Evolutionary conservation across 2,329 filamentous ascomycete genomes (phyloP), one percentile per base, ranked within the genome.

Genomic region (Fusarium ambrosium): DNA sequence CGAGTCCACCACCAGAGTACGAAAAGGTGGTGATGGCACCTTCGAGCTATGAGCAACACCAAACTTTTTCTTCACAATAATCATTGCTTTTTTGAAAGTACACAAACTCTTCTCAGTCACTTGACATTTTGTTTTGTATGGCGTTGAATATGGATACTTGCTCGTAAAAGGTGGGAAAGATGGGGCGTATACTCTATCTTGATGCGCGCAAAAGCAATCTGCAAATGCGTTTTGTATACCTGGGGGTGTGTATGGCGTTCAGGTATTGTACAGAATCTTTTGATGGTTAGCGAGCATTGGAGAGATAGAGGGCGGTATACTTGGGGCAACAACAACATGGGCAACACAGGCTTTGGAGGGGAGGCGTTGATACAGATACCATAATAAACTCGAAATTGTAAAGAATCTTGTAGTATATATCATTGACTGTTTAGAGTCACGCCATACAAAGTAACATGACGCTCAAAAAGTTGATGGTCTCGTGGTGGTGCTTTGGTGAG

Each of bases 1-100:
- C 66, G 22, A 75, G 72, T 22, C 66, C 70, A 0, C 64, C 72
- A 4, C 70, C 72, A 1, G 73, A 75, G 29, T 72, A 51, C 6
- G 69, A 73, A 18, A 75, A 74, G 71, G 45, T 39, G 6, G 9
- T 27, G 6, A 6, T 27, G 10, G 2, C 32, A 34, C 59, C 60
- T 27, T 36, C 37, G 18, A n/a, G 53, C 10, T 43, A 56, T 37
- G 34, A 24, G 24, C 9, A 58, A 37, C 41, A 63, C 22, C 34
- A 36, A 16, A 32, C n/a, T 18, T 62, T 62, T 20, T 43, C 41
- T 22, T 20, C 41, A 48, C 58, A 48, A 20, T 32, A 48, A 22
- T 24, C 43, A 16, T 22, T 20, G 32, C 34, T 34, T 24, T 63
- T 48, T 4, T 14, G 13, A 27, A 29, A 43, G 10, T 11, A 13